Base-by-base conservation (phyloP, 2,329 filamentous ascomycete genomes). In the Diaporthe ilicicola region DNA sequence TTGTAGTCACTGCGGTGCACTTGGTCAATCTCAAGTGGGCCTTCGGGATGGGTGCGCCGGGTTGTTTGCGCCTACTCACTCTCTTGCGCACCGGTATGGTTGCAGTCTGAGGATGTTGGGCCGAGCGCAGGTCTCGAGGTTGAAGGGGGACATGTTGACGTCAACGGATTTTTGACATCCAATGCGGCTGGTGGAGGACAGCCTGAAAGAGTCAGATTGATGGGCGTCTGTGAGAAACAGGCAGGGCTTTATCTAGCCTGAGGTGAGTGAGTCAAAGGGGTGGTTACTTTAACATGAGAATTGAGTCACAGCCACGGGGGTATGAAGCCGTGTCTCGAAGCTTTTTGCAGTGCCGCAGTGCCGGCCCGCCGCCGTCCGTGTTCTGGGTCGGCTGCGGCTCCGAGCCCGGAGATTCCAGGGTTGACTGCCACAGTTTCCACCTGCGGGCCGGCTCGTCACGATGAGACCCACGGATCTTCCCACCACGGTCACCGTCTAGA, bases 1-100 rank as follows among this genome's bases (percentile, higher is more conserved):
- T 99, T 98, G 89, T 99, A 98, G 88, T 99, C 96, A 84, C 94
- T 97, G 79, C 44, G 44, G 22, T 44, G 34, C 5, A 48, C 42
- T 54, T 12, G 72, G 68, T 53, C 56, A 69, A 68, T 54, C 15
- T 27, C 51, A 29, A 27, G 4, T 17, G 51, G 9, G 7, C 7
- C 2, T 13, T 32, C 1, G 3, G 50, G 32, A 27, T 27, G 39
- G 17, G 48, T 51, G 48, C 1, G 64, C 34, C 55, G 62, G 59
- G 65, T 72, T 69, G 64, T 70, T 32, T 8, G 15, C 37, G 51
- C 72, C 67, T 69, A 82, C 91, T 82, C 84, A 94, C 93, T 95
- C 93, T 87, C 93, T 84, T 34, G 93, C 93, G 79, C 93, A 95
- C 70, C 93, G 90, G 79, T 95, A 95, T 48, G 93, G 93, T 77